phyloP scores from a whole-genome alignment of 805 yeast genomes.

The Sporopachydermia lactativora region DNA sequence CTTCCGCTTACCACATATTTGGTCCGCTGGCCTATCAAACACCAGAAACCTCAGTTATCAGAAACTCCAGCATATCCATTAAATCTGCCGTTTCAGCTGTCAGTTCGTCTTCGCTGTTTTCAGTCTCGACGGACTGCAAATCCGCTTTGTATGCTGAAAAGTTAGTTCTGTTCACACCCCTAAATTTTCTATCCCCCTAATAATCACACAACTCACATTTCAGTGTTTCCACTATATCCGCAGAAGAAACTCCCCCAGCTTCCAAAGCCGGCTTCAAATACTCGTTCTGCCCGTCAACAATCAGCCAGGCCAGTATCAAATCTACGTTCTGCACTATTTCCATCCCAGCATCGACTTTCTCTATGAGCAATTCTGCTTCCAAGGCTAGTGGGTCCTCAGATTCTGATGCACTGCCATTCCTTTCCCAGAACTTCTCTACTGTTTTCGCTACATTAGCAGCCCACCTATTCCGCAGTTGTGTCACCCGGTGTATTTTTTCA shows the following conservation, averaged over 20 bases:
- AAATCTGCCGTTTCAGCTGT: not conserved
- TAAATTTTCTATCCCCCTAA: too few species aligned
- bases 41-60: not conserved
- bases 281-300: not conserved
- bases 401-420: not conserved
- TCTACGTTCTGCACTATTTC: not conserved
- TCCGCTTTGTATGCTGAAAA: not conserved
- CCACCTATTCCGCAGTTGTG: not conserved
- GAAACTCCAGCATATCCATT: not conserved
- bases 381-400: too few species aligned
- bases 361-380: not conserved
- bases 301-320: not conserved
- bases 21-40: too few species aligned
- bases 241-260: not conserved
- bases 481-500: not conserved
- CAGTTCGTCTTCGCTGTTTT: constrained; percentile 23
- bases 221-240: not conserved
- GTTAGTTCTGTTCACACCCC: too few species aligned
- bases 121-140: constrained; percentile 13
- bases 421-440: not conserved
- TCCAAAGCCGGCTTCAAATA: not conserved
- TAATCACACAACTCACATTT: too few species aligned
- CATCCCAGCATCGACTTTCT: not conserved
- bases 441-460: not conserved
- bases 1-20: too few species aligned